Percentiles rank a stretch among this genome's conserved stretches.
Evolutionary conservation across 768 basidiomycete species (phyloP).

Genomic region (Russula vinacea): DNA sequence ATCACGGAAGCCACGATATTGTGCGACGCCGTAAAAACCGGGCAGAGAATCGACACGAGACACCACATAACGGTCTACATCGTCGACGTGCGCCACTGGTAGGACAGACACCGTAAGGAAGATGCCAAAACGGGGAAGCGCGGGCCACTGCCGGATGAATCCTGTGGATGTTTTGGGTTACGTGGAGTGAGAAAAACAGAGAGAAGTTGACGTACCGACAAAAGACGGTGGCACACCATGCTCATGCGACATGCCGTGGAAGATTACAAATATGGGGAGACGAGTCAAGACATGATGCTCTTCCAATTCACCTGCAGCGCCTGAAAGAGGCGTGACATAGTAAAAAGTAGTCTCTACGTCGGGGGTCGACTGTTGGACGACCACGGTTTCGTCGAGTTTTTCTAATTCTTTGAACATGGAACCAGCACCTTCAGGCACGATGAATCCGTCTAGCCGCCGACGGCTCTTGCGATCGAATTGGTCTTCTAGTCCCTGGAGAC

Average conservation of each 20-base stretch:
- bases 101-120: slow-evolving; percentile 59
- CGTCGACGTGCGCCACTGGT: slow-evolving; percentile 48
- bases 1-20: slow-evolving; percentile 63
- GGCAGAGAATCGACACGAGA: slow-evolving; percentile 52
- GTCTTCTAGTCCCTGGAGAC: slow-evolving; percentile 51
- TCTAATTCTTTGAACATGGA: slow-evolving; percentile 16
- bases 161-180: slow-evolving; percentile 34
- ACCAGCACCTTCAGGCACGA: slow-evolving; percentile 36
- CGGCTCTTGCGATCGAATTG: slow-evolving; percentile 56
- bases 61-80: slow-evolving; percentile 53
- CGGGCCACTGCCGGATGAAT: slow-evolving; percentile 64
- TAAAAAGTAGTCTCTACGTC: slow-evolving; percentile 10
- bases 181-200: neutral
- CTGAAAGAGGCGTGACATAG: slow-evolving; percentile 14
- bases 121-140: slow-evolving; percentile 65
- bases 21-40: slow-evolving; percentile 62
- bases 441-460: slow-evolving; percentile 53
- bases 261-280: slow-evolving; percentile 24
- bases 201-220: slow-evolving; percentile 39
- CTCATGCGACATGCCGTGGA: slow-evolving; percentile 26
- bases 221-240: slow-evolving; percentile 53
- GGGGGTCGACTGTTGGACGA: neutral
- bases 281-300: slow-evolving; percentile 20
- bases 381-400: slow-evolving; percentile 6
- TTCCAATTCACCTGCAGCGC: neutral